phyloP scores from a whole-genome alignment of 345 rosid species.

The Eucalyptus paniculata region DNA sequence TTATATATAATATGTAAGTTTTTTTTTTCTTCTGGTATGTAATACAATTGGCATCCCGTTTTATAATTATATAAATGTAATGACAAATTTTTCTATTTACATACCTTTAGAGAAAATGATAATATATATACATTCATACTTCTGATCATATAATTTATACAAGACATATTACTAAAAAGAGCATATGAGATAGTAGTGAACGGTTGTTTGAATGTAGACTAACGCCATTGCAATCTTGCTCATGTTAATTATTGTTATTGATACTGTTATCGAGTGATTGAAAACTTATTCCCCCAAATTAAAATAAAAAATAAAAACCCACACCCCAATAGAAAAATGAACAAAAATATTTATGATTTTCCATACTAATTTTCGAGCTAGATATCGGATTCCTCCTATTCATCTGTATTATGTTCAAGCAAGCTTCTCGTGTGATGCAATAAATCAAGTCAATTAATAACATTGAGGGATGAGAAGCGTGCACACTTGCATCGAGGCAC shows the following conservation, averaged over 20 bases:
- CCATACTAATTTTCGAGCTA: background rate
- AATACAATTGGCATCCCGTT: background rate
- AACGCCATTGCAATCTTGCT: accelerated
- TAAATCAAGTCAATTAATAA: background rate
- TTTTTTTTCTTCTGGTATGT: too few species aligned
- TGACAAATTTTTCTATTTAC: accelerated
- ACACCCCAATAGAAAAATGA: background rate
- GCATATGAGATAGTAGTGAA: background rate
- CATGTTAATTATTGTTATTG: background rate
- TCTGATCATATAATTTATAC: background rate
- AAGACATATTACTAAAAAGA: accelerated
- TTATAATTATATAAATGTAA: background rate
- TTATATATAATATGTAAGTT: too few species aligned
- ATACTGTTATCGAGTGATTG: accelerated
- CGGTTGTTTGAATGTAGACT: background rate
- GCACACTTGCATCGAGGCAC: too few species aligned
- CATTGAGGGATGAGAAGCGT: too few species aligned
- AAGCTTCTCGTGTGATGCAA: accelerated
- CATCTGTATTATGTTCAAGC: accelerated
- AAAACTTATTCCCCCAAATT: background rate
- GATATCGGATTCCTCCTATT: accelerated
- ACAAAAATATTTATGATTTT: accelerated
- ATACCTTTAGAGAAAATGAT: background rate
- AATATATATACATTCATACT: background rate
- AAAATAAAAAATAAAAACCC: too few species aligned